phyloP scores from a whole-genome alignment of 495 filamentous ascomycete species.

The Daldinia concentrica region DNA sequence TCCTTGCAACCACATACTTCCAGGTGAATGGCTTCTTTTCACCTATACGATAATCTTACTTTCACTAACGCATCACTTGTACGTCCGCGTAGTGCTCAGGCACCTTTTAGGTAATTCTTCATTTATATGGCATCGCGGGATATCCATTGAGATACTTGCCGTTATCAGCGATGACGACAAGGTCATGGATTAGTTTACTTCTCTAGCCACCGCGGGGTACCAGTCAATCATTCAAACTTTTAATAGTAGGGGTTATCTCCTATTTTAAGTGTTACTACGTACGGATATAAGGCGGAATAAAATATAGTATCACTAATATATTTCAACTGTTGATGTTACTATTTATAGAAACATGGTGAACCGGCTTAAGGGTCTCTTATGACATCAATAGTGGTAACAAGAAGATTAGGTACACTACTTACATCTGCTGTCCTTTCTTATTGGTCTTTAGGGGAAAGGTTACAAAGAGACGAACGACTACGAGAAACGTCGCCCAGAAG shows the following conservation, averaged over 20 bases:
- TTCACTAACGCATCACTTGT: constrained; percentile 3
- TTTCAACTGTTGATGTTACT: not conserved
- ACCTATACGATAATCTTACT: not conserved
- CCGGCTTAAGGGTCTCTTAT: not conserved
- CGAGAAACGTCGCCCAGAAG: not conserved
- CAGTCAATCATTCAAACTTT: not conserved
- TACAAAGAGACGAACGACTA: not conserved
- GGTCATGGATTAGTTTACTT: not conserved
- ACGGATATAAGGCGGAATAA: not conserved
- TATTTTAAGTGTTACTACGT: not conserved
- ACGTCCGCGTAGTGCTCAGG: not conserved
- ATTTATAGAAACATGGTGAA: not conserved
- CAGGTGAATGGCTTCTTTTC: not conserved
- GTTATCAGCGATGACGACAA: constrained; percentile 3
- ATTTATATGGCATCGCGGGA: not conserved
- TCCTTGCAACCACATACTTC: not conserved
- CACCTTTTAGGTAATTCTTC: not conserved
- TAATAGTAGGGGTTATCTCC: not conserved
- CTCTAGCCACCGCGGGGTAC: not conserved
- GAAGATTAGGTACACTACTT: not conserved
- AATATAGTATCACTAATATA: not conserved
- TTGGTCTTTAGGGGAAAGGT: not conserved
- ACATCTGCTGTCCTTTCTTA: not conserved
- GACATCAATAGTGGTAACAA: not conserved
- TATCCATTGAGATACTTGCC: not conserved